phyloP scores from a whole-genome alignment of 2,329 filamentous ascomycete genomes.

The Fusarium floridanum region DNA sequence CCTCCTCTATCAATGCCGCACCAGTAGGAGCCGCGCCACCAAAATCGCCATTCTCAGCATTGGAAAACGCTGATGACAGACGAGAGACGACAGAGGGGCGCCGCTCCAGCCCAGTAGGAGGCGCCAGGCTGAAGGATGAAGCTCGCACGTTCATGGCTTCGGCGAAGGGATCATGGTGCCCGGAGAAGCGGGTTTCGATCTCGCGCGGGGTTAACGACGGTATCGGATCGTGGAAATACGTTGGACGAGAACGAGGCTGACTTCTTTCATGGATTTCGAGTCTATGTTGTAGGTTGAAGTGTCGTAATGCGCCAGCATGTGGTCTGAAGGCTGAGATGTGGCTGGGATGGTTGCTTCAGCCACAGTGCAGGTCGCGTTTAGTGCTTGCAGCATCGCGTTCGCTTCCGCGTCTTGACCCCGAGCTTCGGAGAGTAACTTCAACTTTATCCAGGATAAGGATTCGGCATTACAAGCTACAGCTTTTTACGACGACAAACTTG shows the following conservation, averaged over 20 bases:
- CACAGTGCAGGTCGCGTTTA: conserved; percentile 45
- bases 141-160: conserved; percentile 64
- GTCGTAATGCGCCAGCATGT: conserved; percentile 29
- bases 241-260: neutral
- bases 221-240: neutral
- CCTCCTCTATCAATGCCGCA: conserved; percentile 85
- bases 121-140: conserved; percentile 60
- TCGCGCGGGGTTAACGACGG: neutral
- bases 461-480: neutral
- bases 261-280: conserved; percentile 9
- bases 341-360: conserved; percentile 37
- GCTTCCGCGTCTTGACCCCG: conserved; percentile 10
- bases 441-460: conserved; percentile 1
- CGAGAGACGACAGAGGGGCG: conserved; percentile 73
- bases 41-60: conserved; percentile 72
- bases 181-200: conserved; percentile 10
- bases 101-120: conserved; percentile 54
- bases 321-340: conserved; percentile 38
- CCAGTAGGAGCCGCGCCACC: conserved; percentile 63
- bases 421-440: conserved; percentile 5
- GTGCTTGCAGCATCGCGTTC: conserved; percentile 46
- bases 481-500: neutral
- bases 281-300: conserved; percentile 23
- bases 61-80: conserved; percentile 76
- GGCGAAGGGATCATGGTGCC: conserved; percentile 56